These are phyloP conservation scores for Lasiodiplodia citricola DNA, from an alignment of 2,329 filamentous ascomycete genomes.

Conservation along the genomic window DNA sequence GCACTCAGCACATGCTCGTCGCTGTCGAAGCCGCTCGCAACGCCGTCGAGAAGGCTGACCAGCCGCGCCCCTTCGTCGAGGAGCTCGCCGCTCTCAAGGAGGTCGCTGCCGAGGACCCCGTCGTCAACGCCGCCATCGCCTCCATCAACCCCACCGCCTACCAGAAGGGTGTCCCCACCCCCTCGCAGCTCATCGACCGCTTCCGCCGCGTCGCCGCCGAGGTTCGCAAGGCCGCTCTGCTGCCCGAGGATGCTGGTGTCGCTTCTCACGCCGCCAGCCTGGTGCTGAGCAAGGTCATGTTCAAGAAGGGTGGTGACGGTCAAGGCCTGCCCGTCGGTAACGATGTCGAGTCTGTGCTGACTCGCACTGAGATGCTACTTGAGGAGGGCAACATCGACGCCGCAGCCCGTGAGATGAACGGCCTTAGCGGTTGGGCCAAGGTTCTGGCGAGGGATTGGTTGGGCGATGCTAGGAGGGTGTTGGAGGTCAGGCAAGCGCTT, in stretches of 20 bases:
- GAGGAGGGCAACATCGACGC: conserved; percentile 93
- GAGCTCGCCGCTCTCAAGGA: conserved; percentile 96
- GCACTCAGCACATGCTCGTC: conserved; percentile 94
- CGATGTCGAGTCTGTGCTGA: conserved; percentile 93
- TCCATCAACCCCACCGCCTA: conserved; percentile 94
- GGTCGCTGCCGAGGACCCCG: conserved; percentile 79
- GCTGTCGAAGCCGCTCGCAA: conserved; percentile 91
- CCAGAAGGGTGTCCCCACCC: conserved; percentile 84
- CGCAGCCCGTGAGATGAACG: conserved; percentile 94
- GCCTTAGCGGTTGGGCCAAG: conserved; percentile 91
- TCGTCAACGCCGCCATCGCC: conserved; percentile 92
- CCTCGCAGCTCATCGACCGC: conserved; percentile 87
- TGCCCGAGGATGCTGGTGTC: conserved; percentile 92
- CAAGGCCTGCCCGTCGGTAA: conserved; percentile 77
- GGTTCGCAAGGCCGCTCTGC: conserved; percentile 89
- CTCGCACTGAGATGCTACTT: conserved; percentile 84
- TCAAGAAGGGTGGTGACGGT: conserved; percentile 73
- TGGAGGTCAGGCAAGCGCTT: conserved; percentile 94
- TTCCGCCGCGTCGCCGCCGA: conserved; percentile 92
- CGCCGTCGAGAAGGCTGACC: conserved; percentile 74
- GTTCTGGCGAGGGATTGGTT: conserved; percentile 95
- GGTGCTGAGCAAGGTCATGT: conserved; percentile 90
- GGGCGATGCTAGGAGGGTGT: conserved; percentile 83
- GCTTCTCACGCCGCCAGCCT: conserved; percentile 92
- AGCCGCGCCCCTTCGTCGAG: conserved; percentile 83